Base-by-base conservation (phyloP, 2,329 filamentous ascomycete genomes). In the Aspergillus piperis region DNA sequence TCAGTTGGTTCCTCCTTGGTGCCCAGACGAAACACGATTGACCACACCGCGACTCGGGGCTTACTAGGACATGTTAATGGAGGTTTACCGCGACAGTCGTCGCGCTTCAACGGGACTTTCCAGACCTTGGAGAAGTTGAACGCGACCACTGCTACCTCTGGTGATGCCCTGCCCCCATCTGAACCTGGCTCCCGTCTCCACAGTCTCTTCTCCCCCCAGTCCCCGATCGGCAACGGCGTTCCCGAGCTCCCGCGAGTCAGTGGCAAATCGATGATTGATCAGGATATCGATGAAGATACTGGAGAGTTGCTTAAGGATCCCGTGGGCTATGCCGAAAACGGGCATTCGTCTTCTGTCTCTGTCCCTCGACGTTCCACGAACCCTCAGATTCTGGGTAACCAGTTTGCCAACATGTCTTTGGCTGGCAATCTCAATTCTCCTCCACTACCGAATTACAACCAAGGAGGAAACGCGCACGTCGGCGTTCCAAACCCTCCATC, bases 341-440 rank as follows among this genome's bases (percentile, higher is more conserved):
- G 87, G 2, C 80, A 84, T 57, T 77, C 79, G 13, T 70, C 69
- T 44, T 76, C 74, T 54, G 68, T 70, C 42, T 70, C 68, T 11
- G 70, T 70, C 49, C 78, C 83, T 61, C 88, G 91, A 57, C 86
- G 88, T 65, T 85, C 87, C 41, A 92, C 89, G 1, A 90, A 88
- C 57, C 87, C 90, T 25, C 87, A 90, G 61, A 80, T 93, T 41
- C 88, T 90, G 7, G 84, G 90, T 25, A 80, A 82, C 63, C 87
- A 86, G 36, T 88, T 96, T 79, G 83, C 83, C 38, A 84, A 81
- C 51, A 79, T 96, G 56, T 90, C 90, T 8, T 78, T 96, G 59
- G 89, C 88, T 68, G 91, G 90, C n/a, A 83, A 80, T 51, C 80
- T 85, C 67, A 74, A 80, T 7, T 82, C 87, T 3, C 81, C 86